These are phyloP conservation scores for Triticum timopheevii DNA, from an alignment of 176 grass and related monocot species.

Conservation along the genomic window DNA sequence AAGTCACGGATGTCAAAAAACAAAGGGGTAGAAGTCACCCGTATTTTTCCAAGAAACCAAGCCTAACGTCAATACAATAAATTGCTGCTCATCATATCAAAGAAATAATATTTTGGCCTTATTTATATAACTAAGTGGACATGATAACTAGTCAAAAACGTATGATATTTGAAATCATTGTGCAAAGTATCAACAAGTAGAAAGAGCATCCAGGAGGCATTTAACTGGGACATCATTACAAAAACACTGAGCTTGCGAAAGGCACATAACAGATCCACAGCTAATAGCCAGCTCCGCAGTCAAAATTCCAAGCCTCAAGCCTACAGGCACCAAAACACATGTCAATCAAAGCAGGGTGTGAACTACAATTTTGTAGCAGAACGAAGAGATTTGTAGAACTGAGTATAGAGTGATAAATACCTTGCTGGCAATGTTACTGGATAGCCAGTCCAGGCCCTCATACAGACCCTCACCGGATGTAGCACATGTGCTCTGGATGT, in stretches of 20 bases:
- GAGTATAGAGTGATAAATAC: background rate
- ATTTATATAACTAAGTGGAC: background rate
- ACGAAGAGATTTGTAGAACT: background rate
- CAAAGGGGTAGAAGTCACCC: too few species aligned
- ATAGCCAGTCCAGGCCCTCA: slow-evolving; percentile 54
- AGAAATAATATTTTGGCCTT: background rate
- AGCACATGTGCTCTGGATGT: slow-evolving; percentile 61
- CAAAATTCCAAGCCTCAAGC: slow-evolving; percentile 33
- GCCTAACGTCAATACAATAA: background rate
- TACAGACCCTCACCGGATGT: slow-evolving; percentile 55
- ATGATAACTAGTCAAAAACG: background rate
- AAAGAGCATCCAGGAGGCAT: slow-evolving; percentile 28
- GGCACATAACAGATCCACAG: slow-evolving; percentile 22
- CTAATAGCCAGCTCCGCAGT: slow-evolving; percentile 39
- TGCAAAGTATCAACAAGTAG: slow-evolving; percentile 21
- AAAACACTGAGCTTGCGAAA: slow-evolving; percentile 16
- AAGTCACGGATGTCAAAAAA: too few species aligned
- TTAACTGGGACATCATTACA: slow-evolving; percentile 34
- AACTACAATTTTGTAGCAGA: background rate
- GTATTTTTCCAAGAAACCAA: too few species aligned
- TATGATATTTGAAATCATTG: slow-evolving; percentile 24
- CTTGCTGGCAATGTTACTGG: slow-evolving; percentile 62
- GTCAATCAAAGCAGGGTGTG: too few species aligned
- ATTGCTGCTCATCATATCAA: background rate
- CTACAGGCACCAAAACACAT: background rate